phyloP scores from a whole-genome alignment of 2,329 filamentous ascomycete genomes.

The Pseudogymnoascus sp. region DNA sequence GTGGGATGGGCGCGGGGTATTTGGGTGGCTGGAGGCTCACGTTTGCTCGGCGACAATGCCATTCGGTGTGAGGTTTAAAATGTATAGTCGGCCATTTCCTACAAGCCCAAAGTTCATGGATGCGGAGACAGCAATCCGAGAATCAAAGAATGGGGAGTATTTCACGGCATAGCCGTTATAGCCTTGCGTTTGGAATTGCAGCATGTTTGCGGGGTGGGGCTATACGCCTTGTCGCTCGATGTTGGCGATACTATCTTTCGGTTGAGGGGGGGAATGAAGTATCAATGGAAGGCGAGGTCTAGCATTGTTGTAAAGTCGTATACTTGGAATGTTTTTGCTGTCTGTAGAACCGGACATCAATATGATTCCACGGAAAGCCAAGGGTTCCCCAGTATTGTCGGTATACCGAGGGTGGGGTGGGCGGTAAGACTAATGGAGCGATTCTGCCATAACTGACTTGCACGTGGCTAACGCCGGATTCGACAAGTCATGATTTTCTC shows the following conservation, averaged over 20 bases:
- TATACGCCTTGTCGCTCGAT: not conserved
- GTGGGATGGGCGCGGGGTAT: not conserved
- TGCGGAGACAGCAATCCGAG: conserved; percentile 78
- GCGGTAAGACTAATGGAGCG: not conserved
- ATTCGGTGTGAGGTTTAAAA: conserved; percentile 71
- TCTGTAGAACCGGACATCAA: not conserved
- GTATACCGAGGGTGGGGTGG: conserved; percentile 4
- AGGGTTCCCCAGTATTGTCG: not conserved
- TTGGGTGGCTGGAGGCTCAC: conserved; percentile 36
- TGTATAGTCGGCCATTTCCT: conserved; percentile 85
- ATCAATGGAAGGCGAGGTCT: not conserved
- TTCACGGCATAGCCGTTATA: conserved; percentile 96
- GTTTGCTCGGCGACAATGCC: conserved; percentile 81
- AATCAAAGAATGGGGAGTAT: conserved; percentile 98
- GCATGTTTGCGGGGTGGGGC: conserved; percentile 49
- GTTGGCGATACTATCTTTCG: not conserved
- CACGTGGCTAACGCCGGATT: not conserved
- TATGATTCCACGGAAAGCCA: conserved; percentile 5
- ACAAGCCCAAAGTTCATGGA: conserved; percentile 97
- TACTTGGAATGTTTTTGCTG: not conserved
- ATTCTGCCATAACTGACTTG: not conserved
- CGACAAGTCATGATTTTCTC: not conserved
- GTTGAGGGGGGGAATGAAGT: not conserved
- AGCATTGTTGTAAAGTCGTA: conserved; percentile 7
- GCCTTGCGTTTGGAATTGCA: conserved; percentile 87